Conservation (phyloP, 257 asterid genomes). For the Solanum dulcamara region DNA sequence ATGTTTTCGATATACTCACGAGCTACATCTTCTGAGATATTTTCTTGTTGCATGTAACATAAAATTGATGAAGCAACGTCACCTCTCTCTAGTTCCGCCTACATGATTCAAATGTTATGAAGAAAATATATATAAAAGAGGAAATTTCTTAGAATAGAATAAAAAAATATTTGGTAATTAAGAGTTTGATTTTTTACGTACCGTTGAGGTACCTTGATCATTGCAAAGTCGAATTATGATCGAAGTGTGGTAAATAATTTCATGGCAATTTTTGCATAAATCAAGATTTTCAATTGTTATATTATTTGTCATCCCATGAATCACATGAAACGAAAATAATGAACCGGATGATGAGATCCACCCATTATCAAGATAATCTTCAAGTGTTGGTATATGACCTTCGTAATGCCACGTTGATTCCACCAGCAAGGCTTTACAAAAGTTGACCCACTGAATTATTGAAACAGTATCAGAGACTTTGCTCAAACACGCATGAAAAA, state of each 20-base stretch:
- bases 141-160: neutral
- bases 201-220: constrained; percentile 11
- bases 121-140: neutral
- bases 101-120: neutral
- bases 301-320: constrained; percentile 16
- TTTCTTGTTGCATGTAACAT: constrained; percentile 48
- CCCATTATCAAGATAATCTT: constrained; percentile 38
- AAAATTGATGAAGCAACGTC: constrained; percentile 49
- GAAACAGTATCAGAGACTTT: neutral
- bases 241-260: constrained; percentile 22
- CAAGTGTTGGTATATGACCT: constrained; percentile 29
- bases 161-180: neutral
- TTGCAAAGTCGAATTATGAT: constrained; percentile 49
- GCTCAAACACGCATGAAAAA: too few species aligned
- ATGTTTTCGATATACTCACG: constrained; percentile 19
- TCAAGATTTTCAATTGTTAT: neutral
- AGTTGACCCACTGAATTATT: constrained; percentile 37
- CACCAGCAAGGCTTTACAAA: constrained; percentile 32
- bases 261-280: constrained; percentile 8
- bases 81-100: constrained; percentile 58
- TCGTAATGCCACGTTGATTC: constrained; percentile 48
- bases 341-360: constrained; percentile 42
- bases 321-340: constrained; percentile 17
- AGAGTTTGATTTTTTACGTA: neutral
- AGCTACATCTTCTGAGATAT: constrained; percentile 26